Conservation (phyloP, 2,329 filamentous ascomycete genomes). For the Colletotrichum coccodes region DNA sequence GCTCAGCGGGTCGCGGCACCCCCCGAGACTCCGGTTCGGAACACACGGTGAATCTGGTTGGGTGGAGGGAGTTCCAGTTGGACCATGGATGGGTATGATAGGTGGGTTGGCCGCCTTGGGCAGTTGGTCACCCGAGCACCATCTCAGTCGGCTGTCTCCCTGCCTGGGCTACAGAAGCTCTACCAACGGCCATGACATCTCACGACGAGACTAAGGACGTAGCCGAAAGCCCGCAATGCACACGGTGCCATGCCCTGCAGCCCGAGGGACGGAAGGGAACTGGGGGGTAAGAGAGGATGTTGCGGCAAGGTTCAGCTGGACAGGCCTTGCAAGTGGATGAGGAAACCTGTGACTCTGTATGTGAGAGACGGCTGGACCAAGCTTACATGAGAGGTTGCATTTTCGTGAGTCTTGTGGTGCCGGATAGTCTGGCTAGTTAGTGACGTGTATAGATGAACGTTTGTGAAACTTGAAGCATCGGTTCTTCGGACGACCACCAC, state of each 20-base stretch:
- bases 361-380: constrained; percentile 32
- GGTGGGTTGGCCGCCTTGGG: neutral
- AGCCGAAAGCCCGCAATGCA: constrained; percentile 5
- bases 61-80: neutral
- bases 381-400: constrained; percentile 18
- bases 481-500: constrained; percentile 17
- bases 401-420: neutral
- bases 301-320: neutral
- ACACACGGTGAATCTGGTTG: constrained; percentile 7
- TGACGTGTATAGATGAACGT: constrained; percentile 9
- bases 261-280: neutral
- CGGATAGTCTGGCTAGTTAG: neutral
- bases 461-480: constrained; percentile 20
- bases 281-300: neutral
- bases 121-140: constrained; percentile 21
- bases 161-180: neutral
- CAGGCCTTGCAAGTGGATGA: neutral
- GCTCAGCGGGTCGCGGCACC: constrained; percentile 21
- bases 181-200: neutral
- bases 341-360: constrained; percentile 19
- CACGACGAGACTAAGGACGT: constrained; percentile 14
- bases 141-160: neutral
- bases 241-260: constrained; percentile 3
- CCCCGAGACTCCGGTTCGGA: constrained; percentile 19
- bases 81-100: neutral